Evolutionary conservation across 805 yeast genomes (phyloP).

Genomic region (Candida nemodendra): DNA sequence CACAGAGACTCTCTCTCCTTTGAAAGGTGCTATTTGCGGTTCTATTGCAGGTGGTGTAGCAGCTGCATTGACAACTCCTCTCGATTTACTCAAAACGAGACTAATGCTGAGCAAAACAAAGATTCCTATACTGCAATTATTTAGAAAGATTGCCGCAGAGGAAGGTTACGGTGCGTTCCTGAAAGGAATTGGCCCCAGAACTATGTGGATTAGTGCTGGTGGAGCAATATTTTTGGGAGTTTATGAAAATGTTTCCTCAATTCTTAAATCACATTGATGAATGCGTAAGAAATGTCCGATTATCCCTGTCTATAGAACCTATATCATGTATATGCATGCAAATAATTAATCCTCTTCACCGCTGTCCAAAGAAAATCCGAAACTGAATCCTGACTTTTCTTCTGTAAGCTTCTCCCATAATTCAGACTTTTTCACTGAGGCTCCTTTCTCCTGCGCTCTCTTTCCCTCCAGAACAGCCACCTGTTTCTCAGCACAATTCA

Average conservation of each 20-base stretch:
- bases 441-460: slow-evolving; percentile 23
- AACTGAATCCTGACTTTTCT: slow-evolving; percentile 30
- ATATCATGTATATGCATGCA: background rate
- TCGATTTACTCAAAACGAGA: slow-evolving; percentile 78
- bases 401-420: slow-evolving; percentile 48
- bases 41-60: slow-evolving; percentile 81
- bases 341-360: slow-evolving; percentile 3
- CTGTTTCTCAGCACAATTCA: slow-evolving; percentile 36
- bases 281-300: too few species aligned
- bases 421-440: slow-evolving; percentile 40
- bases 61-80: slow-evolving; percentile 78
- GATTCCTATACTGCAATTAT: slow-evolving; percentile 46
- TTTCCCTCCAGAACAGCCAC: slow-evolving; percentile 36
- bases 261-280: slow-evolving; percentile 6
- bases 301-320: too few species aligned
- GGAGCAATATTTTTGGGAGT: slow-evolving; percentile 97
- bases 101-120: slow-evolving; percentile 69
- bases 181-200: slow-evolving; percentile 91
- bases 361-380: slow-evolving; percentile 30
- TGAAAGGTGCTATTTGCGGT: slow-evolving; percentile 83
- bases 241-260: slow-evolving; percentile 64
- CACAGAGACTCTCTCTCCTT: slow-evolving; percentile 48
- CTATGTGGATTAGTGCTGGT: slow-evolving; percentile 97
- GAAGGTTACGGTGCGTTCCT: slow-evolving; percentile 76
- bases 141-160: slow-evolving; percentile 53